Percentiles rank a stretch among this genome's conserved stretches.
Evolutionary conservation across 805 yeast species (phyloP).

Genomic region (Torulaspora indica): DNA sequence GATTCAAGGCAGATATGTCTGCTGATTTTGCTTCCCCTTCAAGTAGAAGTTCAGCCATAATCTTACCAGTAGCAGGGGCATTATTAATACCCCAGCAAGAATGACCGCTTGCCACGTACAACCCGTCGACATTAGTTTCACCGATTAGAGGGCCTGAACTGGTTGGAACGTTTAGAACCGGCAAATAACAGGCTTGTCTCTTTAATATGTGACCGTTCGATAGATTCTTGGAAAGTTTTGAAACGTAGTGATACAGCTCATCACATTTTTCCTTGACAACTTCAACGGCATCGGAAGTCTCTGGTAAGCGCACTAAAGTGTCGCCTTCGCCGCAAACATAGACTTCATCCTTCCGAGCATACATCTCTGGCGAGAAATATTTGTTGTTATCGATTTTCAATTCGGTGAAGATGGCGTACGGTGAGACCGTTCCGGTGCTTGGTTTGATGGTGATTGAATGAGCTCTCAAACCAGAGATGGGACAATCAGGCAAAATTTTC

Average conservation of each 20-base stretch:
- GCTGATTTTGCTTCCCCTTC: conserved; percentile 81
- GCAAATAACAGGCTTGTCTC: conserved; percentile 92
- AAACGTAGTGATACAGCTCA: conserved; percentile 74
- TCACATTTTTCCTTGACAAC: conserved; percentile 86
- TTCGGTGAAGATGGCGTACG: conserved; percentile 93
- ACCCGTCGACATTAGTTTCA: conserved; percentile 76
- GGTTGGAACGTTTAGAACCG: conserved; percentile 89
- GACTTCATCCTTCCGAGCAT: conserved; percentile 92
- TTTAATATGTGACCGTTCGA: conserved; percentile 69
- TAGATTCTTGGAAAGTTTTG: conserved; percentile 65
- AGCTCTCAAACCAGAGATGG: conserved; percentile 89
- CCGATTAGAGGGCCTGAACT: conserved; percentile 93
- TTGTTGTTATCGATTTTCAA: conserved; percentile 60
- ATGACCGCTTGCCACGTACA: conserved; percentile 86
- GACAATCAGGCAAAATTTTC: conserved; percentile 83
- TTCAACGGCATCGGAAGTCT: conserved; percentile 88
- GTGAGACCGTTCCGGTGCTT: conserved; percentile 68
- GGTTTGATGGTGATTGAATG: conserved; percentile 93
- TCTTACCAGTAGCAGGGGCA: conserved; percentile 95
- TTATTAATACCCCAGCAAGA: conserved; percentile 99
- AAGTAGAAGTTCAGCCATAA: conserved; percentile 78
- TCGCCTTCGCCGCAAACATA: conserved; percentile 98
- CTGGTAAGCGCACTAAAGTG: conserved; percentile 84
- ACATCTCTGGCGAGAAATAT: conserved; percentile 87
- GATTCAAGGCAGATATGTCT: conserved; percentile 77